Percentiles rank a stretch among this genome's conserved stretches.
These are phyloP conservation scores for Meira nashicola DNA, from an alignment of 1,284 basidiomycete genomes.

Conservation along the genomic window DNA sequence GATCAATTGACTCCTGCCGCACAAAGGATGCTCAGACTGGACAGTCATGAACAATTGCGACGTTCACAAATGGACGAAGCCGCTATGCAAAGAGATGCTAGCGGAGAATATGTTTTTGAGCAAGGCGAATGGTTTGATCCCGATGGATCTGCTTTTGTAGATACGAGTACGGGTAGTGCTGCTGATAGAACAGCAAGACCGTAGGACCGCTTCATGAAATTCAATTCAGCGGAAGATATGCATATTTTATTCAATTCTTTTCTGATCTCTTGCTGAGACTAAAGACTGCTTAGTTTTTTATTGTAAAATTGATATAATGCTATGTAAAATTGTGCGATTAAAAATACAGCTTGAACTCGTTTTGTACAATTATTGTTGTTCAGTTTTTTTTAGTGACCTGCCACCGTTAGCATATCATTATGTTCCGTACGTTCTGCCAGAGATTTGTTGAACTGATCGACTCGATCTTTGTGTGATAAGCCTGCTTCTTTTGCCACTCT, in stretches of 20 bases:
- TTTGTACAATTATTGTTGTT: no score
- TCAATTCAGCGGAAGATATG: neutral
- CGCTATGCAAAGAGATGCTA: neutral
- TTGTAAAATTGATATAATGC: no score
- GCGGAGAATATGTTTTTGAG: neutral
- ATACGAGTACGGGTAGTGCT: neutral
- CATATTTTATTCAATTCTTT: no score
- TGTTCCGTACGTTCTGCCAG: conserved; percentile 59
- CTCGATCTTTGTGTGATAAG: conserved; percentile 91
- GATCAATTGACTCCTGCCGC: neutral
- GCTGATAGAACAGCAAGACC: neutral
- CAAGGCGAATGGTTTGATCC: conserved; percentile 38
- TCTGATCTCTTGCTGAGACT: no score
- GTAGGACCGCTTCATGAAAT: neutral
- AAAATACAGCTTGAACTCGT: no score
- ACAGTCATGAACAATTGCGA: neutral
- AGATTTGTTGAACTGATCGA: conserved; percentile 76
- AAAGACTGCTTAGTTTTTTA: no score
- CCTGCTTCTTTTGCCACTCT: conserved; percentile 73
- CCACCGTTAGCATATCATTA: conserved; percentile 6
- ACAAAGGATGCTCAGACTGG: neutral
- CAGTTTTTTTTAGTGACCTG: neutral
- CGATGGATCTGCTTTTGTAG: conserved; percentile 25
- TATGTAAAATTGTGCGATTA: no score
- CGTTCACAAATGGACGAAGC: conserved; percentile 1